Base-by-base conservation (phyloP, 2,329 filamentous ascomycete species). In the Sarocladium strictum region DNA sequence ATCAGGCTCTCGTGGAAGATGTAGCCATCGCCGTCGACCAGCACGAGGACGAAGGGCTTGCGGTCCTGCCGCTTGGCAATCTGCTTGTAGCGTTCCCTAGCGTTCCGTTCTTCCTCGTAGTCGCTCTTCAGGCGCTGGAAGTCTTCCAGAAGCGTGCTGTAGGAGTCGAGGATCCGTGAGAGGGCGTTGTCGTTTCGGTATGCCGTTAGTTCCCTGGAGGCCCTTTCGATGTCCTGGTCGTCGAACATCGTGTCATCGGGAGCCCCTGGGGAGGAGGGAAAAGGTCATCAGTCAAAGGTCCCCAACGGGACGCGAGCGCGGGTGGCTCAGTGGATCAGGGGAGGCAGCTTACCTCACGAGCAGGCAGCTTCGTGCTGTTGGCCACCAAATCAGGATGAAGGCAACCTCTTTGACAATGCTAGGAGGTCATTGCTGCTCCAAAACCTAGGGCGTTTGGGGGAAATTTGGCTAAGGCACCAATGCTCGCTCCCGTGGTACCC, bases 21-120 rank as follows among this genome's bases (percentile, higher is more conserved):
- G 55, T 84, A 85, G 49, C 79, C 80, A 64, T 86, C 81, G 19
- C 81, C 83, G 55, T 86, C 83, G 12, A 86, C 68, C 0, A 86
- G 68, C 6, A 86, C 76, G 2, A 86, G 70, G 1, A 81, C 80
- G 59, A 85, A 86, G 0, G 81, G 76, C 57, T 79, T 80, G 19
- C 77, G 74, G 23, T 79, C 75, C 59, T 75, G 69, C 12, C 70
- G 72, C 53, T 72, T 70, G 4, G 75, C 75, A 54, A 78, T 63
- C 60, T 76, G 73, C 61, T 83, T 82, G 68, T 81, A 83, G 40
- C 74, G 74, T 56, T 82, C 78, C 3, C 78, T 69, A 0, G 72
- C 67, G 50, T 79, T 77, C 38, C 77, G 74, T 57, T 79, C 78
- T 58, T 83, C 77, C 58, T 83, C 80, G 54, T 78, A 81, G 57